Percentiles rank a stretch among this genome's conserved stretches.
Conservation (phyloP, 495 filamentous ascomycete genomes). For the Pyrenula massariospora region DNA sequence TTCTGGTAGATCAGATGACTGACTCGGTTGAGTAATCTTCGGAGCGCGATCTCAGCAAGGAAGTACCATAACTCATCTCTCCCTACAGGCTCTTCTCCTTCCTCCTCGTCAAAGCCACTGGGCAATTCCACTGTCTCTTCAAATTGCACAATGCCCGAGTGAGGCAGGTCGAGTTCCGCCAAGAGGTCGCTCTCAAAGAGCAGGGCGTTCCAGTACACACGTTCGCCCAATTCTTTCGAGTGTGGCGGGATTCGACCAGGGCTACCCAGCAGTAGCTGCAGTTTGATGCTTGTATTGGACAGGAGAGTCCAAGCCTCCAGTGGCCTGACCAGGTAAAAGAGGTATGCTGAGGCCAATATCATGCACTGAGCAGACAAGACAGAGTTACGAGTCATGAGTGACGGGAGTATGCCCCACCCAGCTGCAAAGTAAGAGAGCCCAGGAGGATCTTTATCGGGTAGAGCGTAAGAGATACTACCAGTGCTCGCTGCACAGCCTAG, state of each 20-base stretch:
- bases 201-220: constrained; percentile 75
- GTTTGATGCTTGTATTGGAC: constrained; percentile 66
- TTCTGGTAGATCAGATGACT: constrained; percentile 73
- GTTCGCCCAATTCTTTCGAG: constrained; percentile 57
- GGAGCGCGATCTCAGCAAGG: constrained; percentile 66
- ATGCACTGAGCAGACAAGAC: constrained; percentile 69
- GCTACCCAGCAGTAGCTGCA: constrained; percentile 63
- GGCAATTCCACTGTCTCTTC: constrained; percentile 72
- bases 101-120: constrained; percentile 55
- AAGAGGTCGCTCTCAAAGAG: constrained; percentile 74
- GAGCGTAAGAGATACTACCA: constrained; percentile 61
- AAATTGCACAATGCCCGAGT: constrained; percentile 69
- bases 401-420: constrained; percentile 65
- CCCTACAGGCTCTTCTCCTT: constrained; percentile 30
- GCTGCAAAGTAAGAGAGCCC: constrained; percentile 72
- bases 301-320: constrained; percentile 74
- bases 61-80: constrained; percentile 79
- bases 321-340: constrained; percentile 72
- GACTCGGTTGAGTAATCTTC: constrained; percentile 65
- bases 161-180: constrained; percentile 69
- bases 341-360: constrained; percentile 64
- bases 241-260: constrained; percentile 55
- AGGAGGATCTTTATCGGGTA: constrained; percentile 59
- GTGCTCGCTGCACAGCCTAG: constrained; percentile 58
- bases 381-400: constrained; percentile 67